These are phyloP conservation scores for Cordyceps javanica DNA, from an alignment of 2,329 filamentous ascomycete genomes.

Conservation along the genomic window DNA sequence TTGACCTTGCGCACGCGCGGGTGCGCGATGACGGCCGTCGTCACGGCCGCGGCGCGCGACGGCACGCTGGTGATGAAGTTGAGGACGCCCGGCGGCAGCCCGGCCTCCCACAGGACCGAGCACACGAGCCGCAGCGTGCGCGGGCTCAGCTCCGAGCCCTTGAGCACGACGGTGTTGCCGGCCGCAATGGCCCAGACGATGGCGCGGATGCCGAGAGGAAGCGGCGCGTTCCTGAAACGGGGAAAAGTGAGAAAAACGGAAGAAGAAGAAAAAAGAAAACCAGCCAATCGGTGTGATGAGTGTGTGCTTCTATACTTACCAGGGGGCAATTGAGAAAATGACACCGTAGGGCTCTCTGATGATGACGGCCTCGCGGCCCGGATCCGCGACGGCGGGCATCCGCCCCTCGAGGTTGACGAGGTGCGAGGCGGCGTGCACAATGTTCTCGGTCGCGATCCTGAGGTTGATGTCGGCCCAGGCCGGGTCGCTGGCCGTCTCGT, in stretches of 20 bases:
- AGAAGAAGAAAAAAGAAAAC: background rate
- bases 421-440: slow-evolving; percentile 39
- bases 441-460: slow-evolving; percentile 27
- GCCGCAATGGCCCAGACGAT: slow-evolving; percentile 60
- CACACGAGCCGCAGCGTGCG: slow-evolving; percentile 54
- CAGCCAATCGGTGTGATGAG: no score
- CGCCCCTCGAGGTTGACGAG: slow-evolving; percentile 32
- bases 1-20: slow-evolving; percentile 33
- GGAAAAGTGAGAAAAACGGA: background rate
- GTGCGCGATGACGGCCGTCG: slow-evolving; percentile 54
- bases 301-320: no score
- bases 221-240: slow-evolving; percentile 42
- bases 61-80: slow-evolving; percentile 61
- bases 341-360: slow-evolving; percentile 25
- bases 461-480: slow-evolving; percentile 38
- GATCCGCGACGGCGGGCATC: slow-evolving; percentile 28
- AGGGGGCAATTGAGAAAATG: slow-evolving; percentile 25
- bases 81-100: slow-evolving; percentile 63
- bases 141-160: slow-evolving; percentile 60
- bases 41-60: slow-evolving; percentile 58
- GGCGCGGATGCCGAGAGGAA: slow-evolving; percentile 42
- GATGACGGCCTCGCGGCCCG: slow-evolving; percentile 29
- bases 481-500: slow-evolving; percentile 37
- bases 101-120: slow-evolving; percentile 60
- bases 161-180: slow-evolving; percentile 66